Base-by-base conservation (phyloP, 2,329 filamentous ascomycete genomes). In the Annulohypoxylon truncatum region DNA sequence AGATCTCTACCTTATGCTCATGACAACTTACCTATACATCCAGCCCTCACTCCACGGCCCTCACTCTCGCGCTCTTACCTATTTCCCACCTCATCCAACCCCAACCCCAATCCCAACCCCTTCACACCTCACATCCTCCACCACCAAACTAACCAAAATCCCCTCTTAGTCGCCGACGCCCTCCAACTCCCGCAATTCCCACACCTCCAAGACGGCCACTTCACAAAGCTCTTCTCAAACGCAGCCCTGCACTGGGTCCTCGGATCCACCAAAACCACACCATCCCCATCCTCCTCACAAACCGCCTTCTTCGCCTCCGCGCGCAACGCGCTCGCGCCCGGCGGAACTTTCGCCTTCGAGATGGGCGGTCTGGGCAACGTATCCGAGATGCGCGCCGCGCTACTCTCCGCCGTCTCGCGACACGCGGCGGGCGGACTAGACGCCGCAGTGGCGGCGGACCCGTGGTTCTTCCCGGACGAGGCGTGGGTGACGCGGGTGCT, bases 391-490 rank as follows among this genome's bases (percentile, higher is more conserved):
- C 83, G 86, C 26, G 81, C 85, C 0, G 87, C 87, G 1, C 78
- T 91, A 6, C 77, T 89, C 3, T 79, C 82, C 13, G 84, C 84
- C 1, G 79, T 90, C 0, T 76, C 82, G 13, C 81, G 84, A 1
- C 84, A 86, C 0, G 74, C 88, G 2, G 15, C 38, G 8, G 38
- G 38, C 0, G 80, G 85, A 0, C 69, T 89, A 0, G 66, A 80
- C 18, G 82, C 81, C 13, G 62, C 66, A 2, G 38, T 62, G 4
- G 38, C n/a, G 12, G 81, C 79, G 0, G 84, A 85, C 66, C 90
- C 90, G 3, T 93, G 90, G 90, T 92, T 91, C 77, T 93, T 92
- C 75, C 89, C 90, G 0, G 88, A 89, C 67, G 87, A 89, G 72
- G 75, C 69, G 0, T 90, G 88, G 88, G 84, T 87, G 75, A 77